Conservation (phyloP, 192 early-diverging fungal genomes). For the Umbelopsis sp. region DNA sequence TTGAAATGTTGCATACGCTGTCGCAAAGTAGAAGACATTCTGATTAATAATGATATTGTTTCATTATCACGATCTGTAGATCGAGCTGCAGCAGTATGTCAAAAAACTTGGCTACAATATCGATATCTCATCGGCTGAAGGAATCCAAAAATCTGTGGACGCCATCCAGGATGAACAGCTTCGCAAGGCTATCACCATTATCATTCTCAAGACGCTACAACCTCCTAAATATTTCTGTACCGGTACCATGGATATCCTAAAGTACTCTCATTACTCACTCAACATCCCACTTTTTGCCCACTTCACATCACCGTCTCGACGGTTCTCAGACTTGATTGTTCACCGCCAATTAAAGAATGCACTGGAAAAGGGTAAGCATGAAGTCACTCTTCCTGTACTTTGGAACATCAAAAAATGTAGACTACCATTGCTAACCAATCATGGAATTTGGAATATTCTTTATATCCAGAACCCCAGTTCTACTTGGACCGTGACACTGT, state of each 20-base stretch:
- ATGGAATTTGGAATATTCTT: too few species aligned
- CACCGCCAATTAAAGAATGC: conserved; percentile 84
- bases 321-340: conserved; percentile 95
- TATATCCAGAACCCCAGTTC: conserved; percentile 46
- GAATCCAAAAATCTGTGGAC: conserved; percentile 59
- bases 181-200: conserved; percentile 81
- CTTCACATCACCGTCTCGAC: conserved; percentile 95
- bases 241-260: conserved; percentile 71
- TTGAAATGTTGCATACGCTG: neutral
- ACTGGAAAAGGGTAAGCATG: conserved; percentile 22
- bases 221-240: conserved; percentile 98
- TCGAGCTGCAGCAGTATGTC: conserved; percentile 57
- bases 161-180: conserved; percentile 59
- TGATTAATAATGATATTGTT: too few species aligned
- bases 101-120: conserved; percentile 73
- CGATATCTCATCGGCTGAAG: conserved; percentile 61
- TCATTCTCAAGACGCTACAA: conserved; percentile 89
- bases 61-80: conserved; percentile 1
- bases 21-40: neutral
- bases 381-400: too few species aligned
- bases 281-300: conserved; percentile 93
- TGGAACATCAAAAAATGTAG: neutral
- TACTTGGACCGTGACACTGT: conserved; percentile 56
- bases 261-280: conserved; percentile 90
- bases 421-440: neutral